Conservation (phyloP, 345 rosid genomes). For the Nephelium lappaceum region DNA sequence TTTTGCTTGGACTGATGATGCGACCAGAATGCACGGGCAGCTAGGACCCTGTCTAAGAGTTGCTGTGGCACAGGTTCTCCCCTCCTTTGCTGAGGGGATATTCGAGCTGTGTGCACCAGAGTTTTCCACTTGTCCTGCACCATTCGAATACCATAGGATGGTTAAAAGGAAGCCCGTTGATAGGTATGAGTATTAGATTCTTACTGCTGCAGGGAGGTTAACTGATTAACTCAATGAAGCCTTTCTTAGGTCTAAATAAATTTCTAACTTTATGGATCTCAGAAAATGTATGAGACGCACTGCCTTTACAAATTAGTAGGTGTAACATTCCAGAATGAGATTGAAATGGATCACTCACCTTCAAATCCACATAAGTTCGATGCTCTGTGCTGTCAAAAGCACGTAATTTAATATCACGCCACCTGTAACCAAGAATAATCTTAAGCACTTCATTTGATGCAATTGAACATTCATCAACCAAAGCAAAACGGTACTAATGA, state of each 20-base stretch:
- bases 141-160: neutral
- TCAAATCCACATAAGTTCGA: conserved; percentile 38
- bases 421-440: conserved; percentile 12
- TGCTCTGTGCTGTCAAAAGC: conserved; percentile 38
- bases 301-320: neutral
- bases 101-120: conserved; percentile 38
- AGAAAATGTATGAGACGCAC: too few relatives aligned
- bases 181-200: neutral
- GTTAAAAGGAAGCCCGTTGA: neutral
- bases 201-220: too few relatives aligned
- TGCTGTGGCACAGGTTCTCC: conserved; percentile 40
- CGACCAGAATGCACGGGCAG: conserved; percentile 33
- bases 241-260: too few relatives aligned
- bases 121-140: conserved; percentile 44
- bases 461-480: neutral
- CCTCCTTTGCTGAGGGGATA: conserved; percentile 41
- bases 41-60: conserved; percentile 36
- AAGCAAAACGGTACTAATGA: neutral
- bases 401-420: conserved; percentile 36
- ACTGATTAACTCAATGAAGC: too few relatives aligned
- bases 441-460: neutral
- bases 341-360: conserved; percentile 23
- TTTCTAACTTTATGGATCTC: too few relatives aligned
- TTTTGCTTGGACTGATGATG: conserved; percentile 30
- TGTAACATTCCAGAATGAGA: neutral